Percentiles rank a stretch among this genome's conserved stretches.
These are phyloP conservation scores for Phenoliferia sp. DNA, from an alignment of 1,284 basidiomycete genomes.

Conservation along the genomic window DNA sequence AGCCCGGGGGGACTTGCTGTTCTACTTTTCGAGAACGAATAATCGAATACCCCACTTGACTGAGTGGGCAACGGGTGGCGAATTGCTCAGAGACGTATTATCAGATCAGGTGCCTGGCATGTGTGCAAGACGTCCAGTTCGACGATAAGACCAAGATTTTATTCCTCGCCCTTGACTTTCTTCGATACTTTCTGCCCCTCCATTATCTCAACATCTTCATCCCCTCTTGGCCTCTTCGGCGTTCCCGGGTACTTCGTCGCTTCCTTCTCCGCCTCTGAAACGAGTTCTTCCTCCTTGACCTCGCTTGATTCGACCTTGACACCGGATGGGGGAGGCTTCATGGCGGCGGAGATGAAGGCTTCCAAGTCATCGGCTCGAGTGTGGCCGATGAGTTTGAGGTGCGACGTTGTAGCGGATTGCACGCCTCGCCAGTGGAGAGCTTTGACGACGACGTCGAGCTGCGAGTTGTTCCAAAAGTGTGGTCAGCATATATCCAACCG, in stretches of 20 bases:
- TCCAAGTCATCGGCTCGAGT: conserved; percentile 22
- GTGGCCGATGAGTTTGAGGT: conserved; percentile 22
- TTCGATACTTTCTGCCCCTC: conserved; percentile 2
- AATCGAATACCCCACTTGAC: too few relatives aligned
- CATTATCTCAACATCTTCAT: conserved; percentile 7
- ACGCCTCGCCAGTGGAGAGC: conserved; percentile 32
- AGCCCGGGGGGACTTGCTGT: too few relatives aligned
- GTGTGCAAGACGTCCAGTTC: too few relatives aligned
- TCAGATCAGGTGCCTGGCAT: too few relatives aligned
- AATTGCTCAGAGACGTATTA: too few relatives aligned
- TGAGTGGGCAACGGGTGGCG: too few relatives aligned
- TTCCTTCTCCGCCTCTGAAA: conserved; percentile 1
- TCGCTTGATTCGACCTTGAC: neutral
- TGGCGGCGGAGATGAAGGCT: neutral
- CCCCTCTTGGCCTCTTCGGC: conserved; percentile 18
- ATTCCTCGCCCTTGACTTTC: conserved; percentile 3
- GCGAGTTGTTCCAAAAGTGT: neutral
- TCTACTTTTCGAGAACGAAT: too few relatives aligned
- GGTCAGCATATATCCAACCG: neutral
- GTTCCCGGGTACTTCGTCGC: conserved; percentile 8
- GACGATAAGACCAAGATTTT: too few relatives aligned
- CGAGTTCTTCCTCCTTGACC: neutral
- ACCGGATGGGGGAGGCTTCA: neutral
- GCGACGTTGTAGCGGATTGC: conserved; percentile 13
- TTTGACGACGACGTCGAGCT: conserved; percentile 6